phyloP scores from a whole-genome alignment of 441 rosid genomes.

The Omphalea diandra region DNA sequence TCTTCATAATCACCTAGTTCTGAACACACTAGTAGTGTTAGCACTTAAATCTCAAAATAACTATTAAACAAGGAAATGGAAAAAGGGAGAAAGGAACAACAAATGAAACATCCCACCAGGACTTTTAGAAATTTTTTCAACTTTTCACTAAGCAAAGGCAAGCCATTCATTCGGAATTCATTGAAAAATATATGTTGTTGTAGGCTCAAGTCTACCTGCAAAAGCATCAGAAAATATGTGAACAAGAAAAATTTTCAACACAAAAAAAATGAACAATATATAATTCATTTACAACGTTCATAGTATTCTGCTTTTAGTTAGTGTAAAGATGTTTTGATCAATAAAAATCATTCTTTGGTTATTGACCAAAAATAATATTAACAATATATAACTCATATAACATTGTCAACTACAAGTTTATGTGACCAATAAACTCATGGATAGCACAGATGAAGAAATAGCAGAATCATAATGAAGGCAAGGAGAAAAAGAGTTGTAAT shows the following conservation, averaged over 20 bases:
- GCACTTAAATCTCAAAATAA: constrained; percentile 23
- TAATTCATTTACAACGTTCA: too few species aligned
- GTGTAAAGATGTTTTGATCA: too few species aligned
- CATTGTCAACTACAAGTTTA: not conserved
- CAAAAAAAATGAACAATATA: not conserved
- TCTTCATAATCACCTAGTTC: constrained; percentile 54
- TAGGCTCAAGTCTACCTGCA: constrained; percentile 71
- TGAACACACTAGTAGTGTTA: constrained; percentile 25
- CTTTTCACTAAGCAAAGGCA: constrained; percentile 76
- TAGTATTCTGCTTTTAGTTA: too few species aligned
- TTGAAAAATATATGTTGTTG: constrained; percentile 48
- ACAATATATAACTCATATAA: constrained; percentile 19
- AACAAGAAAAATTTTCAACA: too few species aligned
- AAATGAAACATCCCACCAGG: constrained; percentile 54
- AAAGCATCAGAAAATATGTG: constrained; percentile 21
- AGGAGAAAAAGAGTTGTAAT: not conserved
- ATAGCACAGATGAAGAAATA: not conserved
- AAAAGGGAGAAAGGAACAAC: constrained; percentile 10
- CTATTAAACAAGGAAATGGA: constrained; percentile 7
- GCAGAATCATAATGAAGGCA: not conserved
- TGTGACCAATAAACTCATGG: constrained; percentile 9
- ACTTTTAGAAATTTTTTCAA: constrained; percentile 71
- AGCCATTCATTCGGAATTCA: constrained; percentile 65
- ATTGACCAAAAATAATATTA: not conserved
- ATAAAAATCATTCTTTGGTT: too few species aligned